A percentile compares a stretch with the other conserved stretches of the same genome.
These are phyloP conservation scores for Auricularia cornea DNA, from an alignment of 768 basidiomycete species.

Conservation along the genomic window DNA sequence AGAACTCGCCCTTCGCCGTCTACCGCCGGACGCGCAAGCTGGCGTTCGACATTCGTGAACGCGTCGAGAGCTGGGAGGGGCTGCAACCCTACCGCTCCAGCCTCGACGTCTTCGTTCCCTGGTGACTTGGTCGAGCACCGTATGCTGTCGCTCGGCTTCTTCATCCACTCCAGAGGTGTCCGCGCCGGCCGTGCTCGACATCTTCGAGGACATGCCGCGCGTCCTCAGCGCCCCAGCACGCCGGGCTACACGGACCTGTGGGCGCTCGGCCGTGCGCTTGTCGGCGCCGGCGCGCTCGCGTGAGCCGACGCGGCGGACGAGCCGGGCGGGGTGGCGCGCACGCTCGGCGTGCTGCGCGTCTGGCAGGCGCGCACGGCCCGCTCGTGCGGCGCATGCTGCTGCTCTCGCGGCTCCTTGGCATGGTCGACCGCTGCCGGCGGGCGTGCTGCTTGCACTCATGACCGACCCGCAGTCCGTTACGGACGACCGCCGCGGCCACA, in stretches of 20 bases:
- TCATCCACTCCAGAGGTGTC: conserved; percentile 3
- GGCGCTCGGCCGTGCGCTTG: conserved; percentile 46
- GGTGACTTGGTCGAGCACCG: not conserved
- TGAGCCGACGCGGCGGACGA: conserved; percentile 75
- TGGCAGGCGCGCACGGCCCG: conserved; percentile 50
- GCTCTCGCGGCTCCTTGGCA: conserved; percentile 61
- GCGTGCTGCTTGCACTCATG: conserved; percentile 52
- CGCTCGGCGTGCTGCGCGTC: conserved; percentile 50
- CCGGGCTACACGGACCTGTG: not conserved
- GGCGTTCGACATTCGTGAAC: not conserved
- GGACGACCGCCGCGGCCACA: conserved; percentile 25
- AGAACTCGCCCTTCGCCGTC: not conserved
- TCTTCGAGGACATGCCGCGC: not conserved
- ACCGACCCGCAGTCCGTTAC: conserved; percentile 49
- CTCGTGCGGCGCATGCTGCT: conserved; percentile 68
- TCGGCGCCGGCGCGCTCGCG: conserved; percentile 66
- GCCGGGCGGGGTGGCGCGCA: conserved; percentile 52
- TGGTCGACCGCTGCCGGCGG: conserved; percentile 57
- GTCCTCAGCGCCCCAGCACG: not conserved
- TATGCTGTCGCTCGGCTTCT: conserved; percentile 5
- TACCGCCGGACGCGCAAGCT: not conserved
- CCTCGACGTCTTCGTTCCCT: not conserved
- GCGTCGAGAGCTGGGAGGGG: not conserved
- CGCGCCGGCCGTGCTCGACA: not conserved
- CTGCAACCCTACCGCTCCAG: not conserved